Percentiles rank a stretch among this genome's conserved stretches.
These are phyloP conservation scores for Didymella segeticola DNA, from an alignment of 2,329 filamentous ascomycete species.

Conservation along the genomic window DNA sequence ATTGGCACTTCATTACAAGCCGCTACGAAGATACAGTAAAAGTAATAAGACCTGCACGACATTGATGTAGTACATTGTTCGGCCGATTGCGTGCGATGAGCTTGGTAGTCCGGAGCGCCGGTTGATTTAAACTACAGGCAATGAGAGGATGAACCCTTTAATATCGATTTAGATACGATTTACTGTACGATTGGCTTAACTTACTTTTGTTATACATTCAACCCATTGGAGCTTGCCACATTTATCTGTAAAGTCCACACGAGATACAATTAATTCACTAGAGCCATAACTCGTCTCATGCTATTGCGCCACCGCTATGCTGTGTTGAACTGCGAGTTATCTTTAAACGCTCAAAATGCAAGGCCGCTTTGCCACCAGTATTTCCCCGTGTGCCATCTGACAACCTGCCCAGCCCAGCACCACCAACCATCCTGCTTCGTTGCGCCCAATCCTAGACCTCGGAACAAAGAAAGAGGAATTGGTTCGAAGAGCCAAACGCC, in stretches of 20 bases:
- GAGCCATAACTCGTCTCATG: not conserved
- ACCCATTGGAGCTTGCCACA: too few species aligned
- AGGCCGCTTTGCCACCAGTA: slow-evolving; percentile 70
- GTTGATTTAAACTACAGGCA: not conserved
- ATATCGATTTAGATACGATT: not conserved
- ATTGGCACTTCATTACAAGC: not conserved
- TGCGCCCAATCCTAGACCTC: slow-evolving; percentile 69
- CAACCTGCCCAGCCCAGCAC: slow-evolving; percentile 66
- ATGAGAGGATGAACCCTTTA: not conserved
- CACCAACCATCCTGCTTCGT: slow-evolving; percentile 66
- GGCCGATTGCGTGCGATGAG: not conserved
- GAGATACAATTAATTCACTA: too few species aligned
- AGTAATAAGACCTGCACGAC: not conserved
- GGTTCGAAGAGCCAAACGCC: slow-evolving; percentile 85
- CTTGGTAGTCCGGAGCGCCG: not conserved
- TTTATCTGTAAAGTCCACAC: too few species aligned
- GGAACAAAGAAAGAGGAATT: slow-evolving; percentile 75
- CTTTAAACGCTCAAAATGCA: slow-evolving; percentile 42
- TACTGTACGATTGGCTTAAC: not conserved
- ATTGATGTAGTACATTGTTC: not conserved
- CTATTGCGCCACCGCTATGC: not conserved
- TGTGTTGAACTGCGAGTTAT: not conserved
- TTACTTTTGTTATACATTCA: not conserved
- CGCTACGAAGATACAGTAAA: not conserved
- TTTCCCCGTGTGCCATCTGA: slow-evolving; percentile 66